phyloP scores from a whole-genome alignment of 306 rosid species.

The Cucurbita argyrosperma region DNA sequence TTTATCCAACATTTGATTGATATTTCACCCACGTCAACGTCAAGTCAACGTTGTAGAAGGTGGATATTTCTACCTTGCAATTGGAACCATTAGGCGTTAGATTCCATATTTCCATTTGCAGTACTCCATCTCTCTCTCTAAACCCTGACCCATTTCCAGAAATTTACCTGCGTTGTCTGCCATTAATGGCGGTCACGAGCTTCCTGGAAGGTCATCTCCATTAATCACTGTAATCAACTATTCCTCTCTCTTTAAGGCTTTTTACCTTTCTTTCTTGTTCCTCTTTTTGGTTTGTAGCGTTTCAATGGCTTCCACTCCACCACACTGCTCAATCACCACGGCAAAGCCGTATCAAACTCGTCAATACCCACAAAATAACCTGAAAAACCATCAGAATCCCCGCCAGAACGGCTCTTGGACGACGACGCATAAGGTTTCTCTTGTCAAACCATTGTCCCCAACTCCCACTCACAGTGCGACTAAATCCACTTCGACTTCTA shows the following conservation, averaged over 20 bases:
- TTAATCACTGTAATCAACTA: too few species aligned
- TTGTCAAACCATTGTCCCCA: slow-evolving; percentile 20
- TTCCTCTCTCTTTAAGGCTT: not conserved
- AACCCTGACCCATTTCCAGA: too few species aligned
- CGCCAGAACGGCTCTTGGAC: slow-evolving; percentile 3
- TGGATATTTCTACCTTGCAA: too few species aligned
- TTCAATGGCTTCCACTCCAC: slow-evolving; percentile 56
- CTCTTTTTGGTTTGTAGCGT: not conserved
- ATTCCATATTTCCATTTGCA: too few species aligned
- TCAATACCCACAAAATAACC: slow-evolving; percentile 27
- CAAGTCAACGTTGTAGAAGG: too few species aligned
- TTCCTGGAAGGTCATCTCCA: too few species aligned
- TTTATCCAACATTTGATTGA: too few species aligned
- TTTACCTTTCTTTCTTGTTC: not conserved
- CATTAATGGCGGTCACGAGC: too few species aligned
- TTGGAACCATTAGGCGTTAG: too few species aligned
- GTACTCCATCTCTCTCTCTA: too few species aligned
- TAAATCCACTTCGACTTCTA: slow-evolving; percentile 14
- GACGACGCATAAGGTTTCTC: slow-evolving; percentile 15
- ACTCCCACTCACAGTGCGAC: slow-evolving; percentile 2
- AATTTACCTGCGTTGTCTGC: too few species aligned
- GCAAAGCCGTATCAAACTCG: slow-evolving; percentile 34
- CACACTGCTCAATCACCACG: slow-evolving; percentile 40
- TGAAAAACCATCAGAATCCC: slow-evolving; percentile 24
- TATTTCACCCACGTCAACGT: too few species aligned